Percentiles rank a stretch among this genome's conserved stretches.
These are phyloP conservation scores for Heliocybe sulcata DNA, from an alignment of 1,284 basidiomycete genomes.

Conservation along the genomic window DNA sequence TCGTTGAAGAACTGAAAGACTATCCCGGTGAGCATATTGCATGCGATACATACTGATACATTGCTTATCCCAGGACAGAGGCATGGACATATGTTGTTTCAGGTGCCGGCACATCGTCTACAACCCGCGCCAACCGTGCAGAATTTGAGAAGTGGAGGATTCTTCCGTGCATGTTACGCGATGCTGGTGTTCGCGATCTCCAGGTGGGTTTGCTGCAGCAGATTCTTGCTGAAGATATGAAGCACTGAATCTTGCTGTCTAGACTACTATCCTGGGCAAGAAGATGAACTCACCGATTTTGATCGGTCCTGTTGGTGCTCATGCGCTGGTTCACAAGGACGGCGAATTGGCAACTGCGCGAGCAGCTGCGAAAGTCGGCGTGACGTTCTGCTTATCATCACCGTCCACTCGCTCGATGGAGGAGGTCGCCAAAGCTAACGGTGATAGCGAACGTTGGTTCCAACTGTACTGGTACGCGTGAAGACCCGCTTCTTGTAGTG, in stretches of 20 bases:
- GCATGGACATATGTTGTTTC: constrained; percentile 59
- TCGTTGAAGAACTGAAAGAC: constrained; percentile 33
- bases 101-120: constrained; percentile 52
- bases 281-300: constrained; percentile 58
- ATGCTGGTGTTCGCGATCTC: constrained; percentile 55
- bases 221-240: no score
- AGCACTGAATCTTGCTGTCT: constrained; percentile 8
- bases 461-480: constrained; percentile 66
- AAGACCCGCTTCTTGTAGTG: not conserved
- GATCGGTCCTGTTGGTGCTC: constrained; percentile 71
- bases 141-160: constrained; percentile 58
- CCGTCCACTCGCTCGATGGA: constrained; percentile 68
- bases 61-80: constrained; percentile 24
- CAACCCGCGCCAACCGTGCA: constrained; percentile 46
- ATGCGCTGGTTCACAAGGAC: constrained; percentile 59
- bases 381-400: constrained; percentile 71
- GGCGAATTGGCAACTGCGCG: constrained; percentile 65
- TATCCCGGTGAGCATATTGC: constrained; percentile 20
- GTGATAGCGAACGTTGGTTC: constrained; percentile 61
- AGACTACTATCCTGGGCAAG: constrained; percentile 68
- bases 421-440: constrained; percentile 62
- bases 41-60: constrained; percentile 8
- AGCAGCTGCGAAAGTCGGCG: constrained; percentile 54
- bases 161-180: constrained; percentile 72
- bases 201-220: constrained; percentile 32